Conservation (phyloP, 2,329 filamentous ascomycete genomes). For the Monascus ruber region DNA sequence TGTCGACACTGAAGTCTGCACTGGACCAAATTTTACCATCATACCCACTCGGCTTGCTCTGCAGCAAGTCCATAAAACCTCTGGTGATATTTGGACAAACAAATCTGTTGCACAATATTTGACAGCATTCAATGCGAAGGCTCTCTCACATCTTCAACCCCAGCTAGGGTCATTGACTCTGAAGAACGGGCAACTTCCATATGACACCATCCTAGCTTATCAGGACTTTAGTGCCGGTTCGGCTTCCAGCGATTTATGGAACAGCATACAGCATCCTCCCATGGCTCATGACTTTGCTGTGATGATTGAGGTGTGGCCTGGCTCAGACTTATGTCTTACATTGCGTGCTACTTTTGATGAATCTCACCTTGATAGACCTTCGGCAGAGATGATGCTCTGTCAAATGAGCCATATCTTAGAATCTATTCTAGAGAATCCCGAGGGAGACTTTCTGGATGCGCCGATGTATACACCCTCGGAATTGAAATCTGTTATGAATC, state of each 20-base stretch:
- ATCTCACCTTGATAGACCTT: constrained; percentile 10
- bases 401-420: constrained; percentile 15
- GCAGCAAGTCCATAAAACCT: constrained; percentile 5
- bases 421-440: constrained; percentile 14
- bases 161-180: constrained; percentile 13
- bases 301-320: constrained; percentile 21
- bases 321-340: constrained; percentile 10
- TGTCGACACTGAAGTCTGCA: constrained; percentile 11
- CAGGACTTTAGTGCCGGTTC: constrained; percentile 19
- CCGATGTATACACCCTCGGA: constrained; percentile 3
- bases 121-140: constrained; percentile 11
- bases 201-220: constrained; percentile 25
- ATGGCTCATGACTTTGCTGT: constrained; percentile 23
- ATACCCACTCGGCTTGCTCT: constrained; percentile 21
- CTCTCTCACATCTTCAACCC: constrained; percentile 13
- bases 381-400: constrained; percentile 15
- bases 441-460: constrained; percentile 10
- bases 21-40: constrained; percentile 25
- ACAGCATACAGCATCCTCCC: constrained; percentile 9
- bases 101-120: constrained; percentile 13
- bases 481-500: constrained; percentile 13
- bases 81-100: constrained; percentile 9
- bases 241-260: constrained; percentile 8
- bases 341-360: constrained; percentile 18
- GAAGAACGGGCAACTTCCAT: constrained; percentile 17